phyloP scores from a whole-genome alignment of 345 rosid species.

The Sonneratia caseolaris region DNA sequence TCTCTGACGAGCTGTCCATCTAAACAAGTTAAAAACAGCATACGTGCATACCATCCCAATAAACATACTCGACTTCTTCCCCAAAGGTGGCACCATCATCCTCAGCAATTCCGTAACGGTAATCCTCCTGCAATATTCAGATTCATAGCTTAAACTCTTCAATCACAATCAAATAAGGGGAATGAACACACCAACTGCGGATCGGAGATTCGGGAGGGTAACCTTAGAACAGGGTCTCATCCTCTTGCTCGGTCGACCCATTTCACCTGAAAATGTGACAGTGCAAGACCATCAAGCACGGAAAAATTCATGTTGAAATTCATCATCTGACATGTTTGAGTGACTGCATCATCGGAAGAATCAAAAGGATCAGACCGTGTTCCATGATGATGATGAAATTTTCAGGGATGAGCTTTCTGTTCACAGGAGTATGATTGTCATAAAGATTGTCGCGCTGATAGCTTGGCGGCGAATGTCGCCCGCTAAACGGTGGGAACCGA shows the following conservation, averaged over 20 bases:
- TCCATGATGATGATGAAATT: background rate
- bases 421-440: background rate
- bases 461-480: background rate
- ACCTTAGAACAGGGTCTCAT: constrained; percentile 51
- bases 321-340: background rate
- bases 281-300: background rate
- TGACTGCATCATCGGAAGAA: background rate
- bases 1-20: background rate
- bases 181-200: background rate
- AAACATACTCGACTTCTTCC: constrained; percentile 55
- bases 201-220: background rate
- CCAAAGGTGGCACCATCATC: constrained; percentile 38
- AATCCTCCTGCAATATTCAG: constrained; percentile 49
- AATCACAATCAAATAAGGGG: background rate
- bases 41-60: constrained; percentile 47
- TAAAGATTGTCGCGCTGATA: background rate
- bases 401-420: background rate
- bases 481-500: background rate
- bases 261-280: constrained; percentile 42
- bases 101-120: constrained; percentile 30
- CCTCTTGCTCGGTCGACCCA: constrained; percentile 59
- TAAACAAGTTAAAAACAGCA: background rate
- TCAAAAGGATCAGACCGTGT: constrained; percentile 4
- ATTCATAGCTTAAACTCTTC: background rate
- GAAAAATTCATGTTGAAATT: background rate